Conservation (phyloP, 2,329 filamentous ascomycete species). For the Chaetomiaceae sp. region DNA sequence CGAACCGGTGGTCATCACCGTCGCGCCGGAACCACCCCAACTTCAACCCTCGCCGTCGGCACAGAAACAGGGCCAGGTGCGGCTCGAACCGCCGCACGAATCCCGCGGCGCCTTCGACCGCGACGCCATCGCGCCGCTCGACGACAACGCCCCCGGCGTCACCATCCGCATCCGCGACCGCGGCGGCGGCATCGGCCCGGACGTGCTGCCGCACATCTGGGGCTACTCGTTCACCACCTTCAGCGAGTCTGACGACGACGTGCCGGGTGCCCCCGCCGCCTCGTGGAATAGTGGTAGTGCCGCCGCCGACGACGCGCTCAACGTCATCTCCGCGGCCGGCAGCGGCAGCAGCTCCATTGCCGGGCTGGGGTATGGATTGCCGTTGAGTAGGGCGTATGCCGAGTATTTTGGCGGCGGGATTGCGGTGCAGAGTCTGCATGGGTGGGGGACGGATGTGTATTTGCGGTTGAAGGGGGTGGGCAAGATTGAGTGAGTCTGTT, state of each 20-base stretch:
- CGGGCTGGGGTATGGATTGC: slow-evolving; percentile 86
- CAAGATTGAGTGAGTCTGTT: slow-evolving; percentile 42
- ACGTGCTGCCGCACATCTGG: slow-evolving; percentile 83
- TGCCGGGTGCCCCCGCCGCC: slow-evolving; percentile 31
- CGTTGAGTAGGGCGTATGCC: slow-evolving; percentile 85
- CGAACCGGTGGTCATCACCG: slow-evolving; percentile 85
- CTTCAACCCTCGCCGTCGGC: not conserved
- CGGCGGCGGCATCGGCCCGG: slow-evolving; percentile 86
- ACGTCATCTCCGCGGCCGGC: slow-evolving; percentile 65
- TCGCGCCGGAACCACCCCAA: slow-evolving; percentile 60
- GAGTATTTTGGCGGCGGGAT: slow-evolving; percentile 98
- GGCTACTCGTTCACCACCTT: slow-evolving; percentile 98
- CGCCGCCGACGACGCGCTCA: slow-evolving; percentile 62
- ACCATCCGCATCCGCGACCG: slow-evolving; percentile 93
- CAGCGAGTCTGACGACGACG: slow-evolving; percentile 53
- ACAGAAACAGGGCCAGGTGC: slow-evolving; percentile 19
- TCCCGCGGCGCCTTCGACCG: slow-evolving; percentile 37
- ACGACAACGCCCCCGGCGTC: slow-evolving; percentile 70
- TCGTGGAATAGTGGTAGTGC: not conserved
- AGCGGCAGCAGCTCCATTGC: slow-evolving; percentile 79
- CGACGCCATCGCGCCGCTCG: slow-evolving; percentile 50
- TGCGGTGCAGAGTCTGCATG: slow-evolving; percentile 88
- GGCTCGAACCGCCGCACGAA: slow-evolving; percentile 32
- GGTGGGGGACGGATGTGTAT: slow-evolving; percentile 77
- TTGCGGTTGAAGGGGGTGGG: slow-evolving; percentile 58